Evolutionary conservation across 2,329 filamentous ascomycete species (phyloP), one percentile per base, ranked within the genome.

Genomic region (Hypocrella siamensis): DNA sequence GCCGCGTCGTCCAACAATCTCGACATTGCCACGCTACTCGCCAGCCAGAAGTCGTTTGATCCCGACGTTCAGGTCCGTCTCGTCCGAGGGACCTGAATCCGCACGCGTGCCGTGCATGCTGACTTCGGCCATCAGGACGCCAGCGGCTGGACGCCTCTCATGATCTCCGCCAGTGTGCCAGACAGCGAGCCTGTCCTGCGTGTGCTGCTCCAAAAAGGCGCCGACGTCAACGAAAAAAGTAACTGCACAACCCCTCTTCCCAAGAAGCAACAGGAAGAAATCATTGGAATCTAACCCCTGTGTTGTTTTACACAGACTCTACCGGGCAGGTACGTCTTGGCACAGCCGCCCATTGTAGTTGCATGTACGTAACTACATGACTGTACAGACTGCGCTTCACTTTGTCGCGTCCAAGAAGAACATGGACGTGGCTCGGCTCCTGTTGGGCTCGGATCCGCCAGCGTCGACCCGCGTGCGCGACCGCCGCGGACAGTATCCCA

Each of bases 331-430:
- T 72, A 42, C 41, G 30, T 17, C n/a, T 17, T 9, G 11, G 5
- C 5, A 11, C 17, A 8, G 21, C 21, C 21, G 21, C 21, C 12
- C 21, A 7, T 12, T 12, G 7, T 12, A 9, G 9, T 24, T 24
- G 21, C 12, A 8, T 3, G 2, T 12, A 4, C 21, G n/a, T n/a
- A n/a, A n/a, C 5, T 31, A 16, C 26, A 31, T 6, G 12, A 21
- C 15, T n/a, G 7, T 3, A 4, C 42, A 92, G 71, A 93, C 85
- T 16, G 83, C 79, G 8, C 69, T 98, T 15, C 88, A 96, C 55
- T 93, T 96, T 49, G 75, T 85, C 30, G 79, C 82, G 11, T 93
- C 85, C 19, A 98, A 98, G 56, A 74, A 73, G 46, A 86, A 93
- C 49, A 61, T 94, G 28, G 82, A 92, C 40, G 66, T 80, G 6